Percentiles rank a stretch among this genome's conserved stretches.
These are phyloP conservation scores for Musa beccarii DNA, from an alignment of 176 grass and related monocot species.

Conservation along the genomic window DNA sequence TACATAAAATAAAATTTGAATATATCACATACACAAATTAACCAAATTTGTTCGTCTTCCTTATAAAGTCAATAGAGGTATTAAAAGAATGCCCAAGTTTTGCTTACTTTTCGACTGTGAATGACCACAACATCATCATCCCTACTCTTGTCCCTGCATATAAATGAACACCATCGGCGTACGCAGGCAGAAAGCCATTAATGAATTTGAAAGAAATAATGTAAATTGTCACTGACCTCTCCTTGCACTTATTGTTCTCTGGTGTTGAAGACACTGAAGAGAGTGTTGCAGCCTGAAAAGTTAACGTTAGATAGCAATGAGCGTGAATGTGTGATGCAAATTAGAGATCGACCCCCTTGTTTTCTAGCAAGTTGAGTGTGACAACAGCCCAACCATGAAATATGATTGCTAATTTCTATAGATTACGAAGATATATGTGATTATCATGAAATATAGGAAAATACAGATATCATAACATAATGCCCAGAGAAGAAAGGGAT, in stretches of 20 bases:
- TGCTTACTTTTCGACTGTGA: not conserved
- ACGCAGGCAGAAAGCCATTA: not conserved
- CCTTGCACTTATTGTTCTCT: constrained; percentile 35
- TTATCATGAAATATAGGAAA: too few relatives aligned
- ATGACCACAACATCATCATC: not conserved
- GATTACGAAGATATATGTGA: too few relatives aligned
- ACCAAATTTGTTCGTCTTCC: too few relatives aligned
- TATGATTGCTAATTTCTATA: too few relatives aligned
- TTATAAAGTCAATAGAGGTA: too few relatives aligned
- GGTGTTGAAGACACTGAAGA: constrained; percentile 14
- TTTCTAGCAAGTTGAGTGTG: too few relatives aligned
- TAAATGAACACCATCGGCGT: not conserved
- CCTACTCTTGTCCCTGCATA: not conserved
- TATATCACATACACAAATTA: too few relatives aligned
- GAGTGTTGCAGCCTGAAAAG: constrained; percentile 23
- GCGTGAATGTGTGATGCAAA: not conserved
- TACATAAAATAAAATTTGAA: too few relatives aligned
- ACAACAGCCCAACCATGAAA: too few relatives aligned
- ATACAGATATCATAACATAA: too few relatives aligned
- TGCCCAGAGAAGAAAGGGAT: not conserved
- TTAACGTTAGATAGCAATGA: not conserved
- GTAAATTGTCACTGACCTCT: constrained; percentile 30
- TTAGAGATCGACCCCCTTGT: too few relatives aligned
- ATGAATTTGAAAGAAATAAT: not conserved
- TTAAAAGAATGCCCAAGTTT: not conserved